Evolutionary conservation across 306 rosid genomes (phyloP).

Genomic region (Phaseolus lunatus): DNA sequence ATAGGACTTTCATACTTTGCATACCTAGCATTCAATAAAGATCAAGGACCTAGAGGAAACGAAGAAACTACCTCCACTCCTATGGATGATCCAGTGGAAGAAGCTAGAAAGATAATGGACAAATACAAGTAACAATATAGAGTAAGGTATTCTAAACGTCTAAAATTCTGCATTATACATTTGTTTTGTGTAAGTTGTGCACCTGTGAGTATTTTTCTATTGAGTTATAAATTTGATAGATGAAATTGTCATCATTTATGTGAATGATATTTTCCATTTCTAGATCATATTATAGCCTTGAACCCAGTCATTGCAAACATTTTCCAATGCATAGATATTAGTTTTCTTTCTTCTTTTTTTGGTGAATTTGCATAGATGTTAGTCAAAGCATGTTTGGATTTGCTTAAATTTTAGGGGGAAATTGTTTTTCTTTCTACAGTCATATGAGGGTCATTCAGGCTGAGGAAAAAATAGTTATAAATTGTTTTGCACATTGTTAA

Average conservation of each 20-base stretch:
- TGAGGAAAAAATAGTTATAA: neutral
- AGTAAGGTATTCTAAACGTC: constrained; percentile 42
- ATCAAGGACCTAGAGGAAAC: constrained; percentile 62
- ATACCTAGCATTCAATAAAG: constrained; percentile 86
- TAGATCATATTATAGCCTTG: constrained; percentile 10
- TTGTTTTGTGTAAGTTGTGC: constrained; percentile 35
- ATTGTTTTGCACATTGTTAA: no score
- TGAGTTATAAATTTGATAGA: constrained; percentile 22
- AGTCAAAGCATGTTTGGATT: constrained; percentile 10
- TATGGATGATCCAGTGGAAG: constrained; percentile 81
- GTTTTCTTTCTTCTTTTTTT: neutral
- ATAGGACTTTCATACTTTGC: constrained; percentile 85
- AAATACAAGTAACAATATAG: constrained; percentile 74
- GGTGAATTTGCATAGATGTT: constrained; percentile 10
- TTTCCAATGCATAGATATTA: constrained; percentile 25
- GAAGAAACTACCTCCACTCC: constrained; percentile 52
- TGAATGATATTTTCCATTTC: constrained; percentile 12
- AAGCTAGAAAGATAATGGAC: constrained; percentile 92
- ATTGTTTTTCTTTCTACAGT: neutral
- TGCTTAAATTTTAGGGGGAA: neutral
- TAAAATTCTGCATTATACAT: constrained; percentile 41
- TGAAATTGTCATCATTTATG: constrained; percentile 16
- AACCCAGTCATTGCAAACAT: constrained; percentile 12
- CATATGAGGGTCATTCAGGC: neutral
- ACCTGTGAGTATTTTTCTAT: constrained; percentile 8